Conservation (phyloP, 2,329 filamentous ascomycete species). For the Calonectria pauciramosa region DNA sequence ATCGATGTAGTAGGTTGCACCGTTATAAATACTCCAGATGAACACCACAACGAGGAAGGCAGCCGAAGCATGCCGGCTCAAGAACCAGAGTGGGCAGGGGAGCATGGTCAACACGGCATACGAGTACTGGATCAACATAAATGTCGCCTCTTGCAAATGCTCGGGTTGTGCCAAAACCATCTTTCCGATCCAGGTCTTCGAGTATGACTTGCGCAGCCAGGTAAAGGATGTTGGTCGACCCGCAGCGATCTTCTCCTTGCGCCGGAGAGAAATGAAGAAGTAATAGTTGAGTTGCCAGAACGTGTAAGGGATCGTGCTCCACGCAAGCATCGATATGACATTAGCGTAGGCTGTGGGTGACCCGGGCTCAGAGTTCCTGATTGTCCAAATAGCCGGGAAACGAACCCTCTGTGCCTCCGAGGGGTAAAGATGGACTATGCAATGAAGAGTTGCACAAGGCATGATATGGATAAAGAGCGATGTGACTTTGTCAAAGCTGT, state of each 20-base stretch:
- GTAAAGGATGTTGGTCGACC: constrained; percentile 97
- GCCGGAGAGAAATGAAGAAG: constrained; percentile 93
- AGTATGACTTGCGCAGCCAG: constrained; percentile 93
- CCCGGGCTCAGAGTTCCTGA: constrained; percentile 78
- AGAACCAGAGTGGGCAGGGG: constrained; percentile 95
- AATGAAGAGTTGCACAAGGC: constrained; percentile 95
- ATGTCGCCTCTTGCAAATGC: constrained; percentile 85
- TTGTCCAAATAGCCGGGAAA: constrained; percentile 88
- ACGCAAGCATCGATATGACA: constrained; percentile 87
- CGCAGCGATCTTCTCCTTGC: constrained; percentile 95
- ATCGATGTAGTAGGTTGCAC: constrained; percentile 97
- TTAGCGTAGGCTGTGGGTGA: constrained; percentile 84
- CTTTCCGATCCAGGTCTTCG: constrained; percentile 89
- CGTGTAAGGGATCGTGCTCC: constrained; percentile 93
- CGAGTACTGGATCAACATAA: constrained; percentile 95
- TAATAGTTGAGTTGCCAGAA: constrained; percentile 96
- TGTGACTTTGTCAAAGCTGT: constrained; percentile 98
- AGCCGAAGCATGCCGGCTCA: constrained; percentile 84
- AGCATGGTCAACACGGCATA: constrained; percentile 96
- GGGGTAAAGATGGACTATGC: constrained; percentile 86
- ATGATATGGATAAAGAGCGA: constrained; percentile 99
- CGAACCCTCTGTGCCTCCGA: constrained; percentile 73
- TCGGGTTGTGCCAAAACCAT: constrained; percentile 84
- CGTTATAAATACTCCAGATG: constrained; percentile 95
- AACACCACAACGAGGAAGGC: constrained; percentile 87